Evolutionary conservation across 2,329 filamentous ascomycete genomes (phyloP), one percentile per base, ranked within the genome.

Genomic region (Aspergillus hortae): DNA sequence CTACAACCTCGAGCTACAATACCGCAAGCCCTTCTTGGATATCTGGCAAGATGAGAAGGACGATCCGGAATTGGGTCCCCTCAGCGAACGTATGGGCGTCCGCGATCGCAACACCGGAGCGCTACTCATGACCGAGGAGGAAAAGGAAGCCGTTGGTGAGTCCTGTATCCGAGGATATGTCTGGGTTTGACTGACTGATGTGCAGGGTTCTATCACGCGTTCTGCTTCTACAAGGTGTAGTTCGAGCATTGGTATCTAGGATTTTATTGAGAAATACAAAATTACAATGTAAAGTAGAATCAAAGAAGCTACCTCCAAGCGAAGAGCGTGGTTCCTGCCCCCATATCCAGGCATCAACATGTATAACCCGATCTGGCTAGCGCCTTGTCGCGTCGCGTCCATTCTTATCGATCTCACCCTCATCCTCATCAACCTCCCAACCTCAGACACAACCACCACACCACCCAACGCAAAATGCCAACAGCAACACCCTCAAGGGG

Each of bases 51-150:
- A 90, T 19, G 92, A 97, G 71, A 94, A 92, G 74, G 86, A 95
- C 56, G 90, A 96, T 65, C 79, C 80, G 0, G 84, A 89, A 30
- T 73, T 99, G 36, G 91, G 92, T 0, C 86, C 88, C 17, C 71
- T 99, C 63, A 95, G 90, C 61, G 92, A 96, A 75, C 84, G 92
- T n/a, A 99, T 99, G 94, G 88, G 89, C 1, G 94, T 99, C 4
- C 80, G 90, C 33, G 88, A 87, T 63, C 80, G 88, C 32, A 81
- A 82, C 17, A 81, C 83, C 9, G 83, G 83, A 63, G 73, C 74
- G 14, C 73, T 96, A 58, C 70, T 88, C 44, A 89, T 96, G 46
- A 87, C 83, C 1, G 80, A 87, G 11, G 89, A 95, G 67, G 94
- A 99, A 77, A 88, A 95, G 81, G 92, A 97, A 70, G 94, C 94